Base-by-base conservation (phyloP, 2,329 filamentous ascomycete genomes). In the Exophiala sideris region DNA sequence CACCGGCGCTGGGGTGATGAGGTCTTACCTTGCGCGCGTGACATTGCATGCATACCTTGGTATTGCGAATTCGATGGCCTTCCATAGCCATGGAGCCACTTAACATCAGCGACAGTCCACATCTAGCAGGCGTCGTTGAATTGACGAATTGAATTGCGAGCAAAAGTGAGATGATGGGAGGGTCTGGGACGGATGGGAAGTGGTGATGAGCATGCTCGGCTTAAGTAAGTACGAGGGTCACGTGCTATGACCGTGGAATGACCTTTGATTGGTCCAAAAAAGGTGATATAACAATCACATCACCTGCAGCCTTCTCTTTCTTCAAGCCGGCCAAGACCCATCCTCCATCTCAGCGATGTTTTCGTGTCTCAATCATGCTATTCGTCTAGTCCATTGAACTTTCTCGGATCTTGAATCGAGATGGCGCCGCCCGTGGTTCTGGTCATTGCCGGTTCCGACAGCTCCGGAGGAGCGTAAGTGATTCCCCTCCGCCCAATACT, bases 361-460 rank as follows among this genome's bases (percentile, higher is more conserved):
- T 42, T 44, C 14, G 7, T 44, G 2, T 38, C 24, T 18, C 24
- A 29, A 8, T 44, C 24, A 11, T 33, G 10, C 10, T 29, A 8
- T 10, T 0, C 21, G 6, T 10, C 32, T 11, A 29, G 24, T 8
- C 24, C 7, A 29, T 5, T 5, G 5, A 29, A 3, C 3, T 29
- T 29, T 3, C 7, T 29, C 24, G 5, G 24, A 29, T 8, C 7
- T 29, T 8, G 24, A 8, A 8, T 29, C 51, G 64, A 49, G 47
- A 73, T 73, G 70, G 62, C 67, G 39, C 59, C 69, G 47, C 71
- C 76, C 62, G 76, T 85, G 55, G 84, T 95, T 42, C 76, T 96
- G 52, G 83, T 94, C 14, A 88, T 96, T 65, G 91, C 91, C 46
- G 91, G 91, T 59, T 95, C 90, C 21, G 91, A 96, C 73, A 89